Base-by-base conservation (phyloP, 495 filamentous ascomycete species). In the Daldinia bambusicola region DNA sequence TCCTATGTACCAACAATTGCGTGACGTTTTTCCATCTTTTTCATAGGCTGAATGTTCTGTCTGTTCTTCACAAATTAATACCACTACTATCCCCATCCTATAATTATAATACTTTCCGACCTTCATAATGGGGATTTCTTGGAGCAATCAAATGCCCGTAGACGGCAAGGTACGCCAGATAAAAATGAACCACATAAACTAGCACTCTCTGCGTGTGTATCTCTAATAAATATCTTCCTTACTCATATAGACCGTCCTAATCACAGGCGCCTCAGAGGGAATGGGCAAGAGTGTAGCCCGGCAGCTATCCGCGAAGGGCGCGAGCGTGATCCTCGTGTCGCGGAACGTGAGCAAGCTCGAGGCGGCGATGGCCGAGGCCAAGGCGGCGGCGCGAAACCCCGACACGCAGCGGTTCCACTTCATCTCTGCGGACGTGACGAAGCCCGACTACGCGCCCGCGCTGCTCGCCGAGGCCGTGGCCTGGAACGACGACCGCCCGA, bases 181-280 rank as follows among this genome's bases (percentile, higher is more conserved):
- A 6, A 60, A 20, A 0, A 26, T 26, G 26, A 26, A n/a, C 3
- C 45, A 10, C 14, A 7, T 16, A 10, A 45, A 20, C 22, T 22
- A 18, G 1, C 48, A 26, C 48, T 45, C 2, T 50, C 6, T 5
- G 6, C 4, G 8, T 0, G 1, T 22, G 4, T 30, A 40, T 4
- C 16, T 38, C 58, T 67, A 63, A 59, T 50, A 64, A 22, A 9
- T 48, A 7, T 50, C 14, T 37, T 22, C 20, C 20, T 6, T 30
- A 26, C 31, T 0, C 12, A 16, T 55, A 8, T 63, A 95, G 93
- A 95, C 92, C 5, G 86, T 95, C 63, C 80, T 98, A 22, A 83
- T 99, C 60, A 99, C 95, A 12, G 95, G 95, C 41, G 95, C 89
- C 59, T 98, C 96, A 0, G 91, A 97, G 76, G 95, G 95, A 55